These are phyloP conservation scores for Colletotrichum sp. DNA, from an alignment of 2,329 filamentous ascomycete species.

Conservation along the genomic window DNA sequence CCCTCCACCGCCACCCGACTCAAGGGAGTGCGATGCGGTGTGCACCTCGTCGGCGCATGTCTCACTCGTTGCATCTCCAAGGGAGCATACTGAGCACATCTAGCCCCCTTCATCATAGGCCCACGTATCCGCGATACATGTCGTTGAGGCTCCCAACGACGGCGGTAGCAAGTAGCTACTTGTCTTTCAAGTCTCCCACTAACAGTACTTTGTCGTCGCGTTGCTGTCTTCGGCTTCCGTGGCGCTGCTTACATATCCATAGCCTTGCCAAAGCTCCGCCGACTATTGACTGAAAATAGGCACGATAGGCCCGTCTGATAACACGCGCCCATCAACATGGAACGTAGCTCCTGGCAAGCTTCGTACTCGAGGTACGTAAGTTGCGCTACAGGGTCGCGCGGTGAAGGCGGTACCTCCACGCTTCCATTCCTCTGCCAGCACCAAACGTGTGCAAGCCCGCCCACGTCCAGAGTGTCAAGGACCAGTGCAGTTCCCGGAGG, in stretches of 20 bases:
- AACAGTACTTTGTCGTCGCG: neutral
- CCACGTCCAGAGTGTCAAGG: neutral
- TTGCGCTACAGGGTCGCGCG: constrained; percentile 7
- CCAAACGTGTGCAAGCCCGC: neutral
- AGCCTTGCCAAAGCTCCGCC: neutral
- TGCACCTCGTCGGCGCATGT: constrained; percentile 4
- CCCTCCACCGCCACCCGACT: neutral
- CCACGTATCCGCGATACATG: neutral
- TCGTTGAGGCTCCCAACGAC: neutral
- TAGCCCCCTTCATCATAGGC: constrained; percentile 12
- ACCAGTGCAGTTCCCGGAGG: constrained; percentile 5
- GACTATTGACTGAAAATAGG: neutral
- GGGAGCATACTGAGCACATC: neutral
- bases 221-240: neutral
- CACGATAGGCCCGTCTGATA: neutral
- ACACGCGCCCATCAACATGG: constrained; percentile 9
- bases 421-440: neutral
- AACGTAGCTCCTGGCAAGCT: constrained; percentile 18
- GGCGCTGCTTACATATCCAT: neutral
- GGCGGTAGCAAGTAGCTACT: constrained; percentile 15
- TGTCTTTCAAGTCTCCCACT: neutral
- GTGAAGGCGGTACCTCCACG: neutral
- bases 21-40: constrained; percentile 9
- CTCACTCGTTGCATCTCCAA: constrained; percentile 4
- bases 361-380: constrained; percentile 15